Base-by-base conservation (phyloP, 2,329 filamentous ascomycete genomes). In the Coleophoma crateriformis region DNA sequence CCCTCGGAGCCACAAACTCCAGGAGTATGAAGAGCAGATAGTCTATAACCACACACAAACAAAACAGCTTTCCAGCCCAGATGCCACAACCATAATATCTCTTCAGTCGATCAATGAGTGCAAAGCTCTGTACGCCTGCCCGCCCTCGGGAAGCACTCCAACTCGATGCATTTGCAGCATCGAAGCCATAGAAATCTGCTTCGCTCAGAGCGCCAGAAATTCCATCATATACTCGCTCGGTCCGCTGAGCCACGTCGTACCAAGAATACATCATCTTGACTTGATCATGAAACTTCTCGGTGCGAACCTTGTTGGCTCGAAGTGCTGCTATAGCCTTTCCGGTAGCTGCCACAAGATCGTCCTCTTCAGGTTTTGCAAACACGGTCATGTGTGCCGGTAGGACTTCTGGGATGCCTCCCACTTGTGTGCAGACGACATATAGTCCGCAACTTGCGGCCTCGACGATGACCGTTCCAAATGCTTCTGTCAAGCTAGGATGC, bases 261-360 rank as follows among this genome's bases (percentile, higher is more conserved):
- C 94, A 99, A 1, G 90, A 95, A 71, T 99, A 99, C 94, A 97
- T 97, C 73, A 88, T 88, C 68, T 92, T 90, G 54, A 99, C 94
- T 68, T 97, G 88, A 58, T 96, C 92, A 66, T 99, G 94, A 64
- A 99, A 99, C 39, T 86, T 82, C 66, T 97, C 92, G 1, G 94
- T 95, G 54, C 90, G 84, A 27, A 99, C 87, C 60, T 86, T 89
- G 58, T 91, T 92, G 6, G 86, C 87, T 41, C 92, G 84, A 49
- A 99, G 77, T 32, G 88, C 86, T 0, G 84, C 86, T 54, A 99
- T 97, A 15, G 95, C 94, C 57, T 85, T 86, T 15, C 89, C 88
- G 0, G 95, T 96, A 3, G 92, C 94, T 39, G 83, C 77, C 0
- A 99, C 92, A 11, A 99, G 74, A 62, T 97, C 92, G 64, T 97